Base-by-base conservation (phyloP, 805 yeast genomes). In the Saturnispora besseyi region DNA sequence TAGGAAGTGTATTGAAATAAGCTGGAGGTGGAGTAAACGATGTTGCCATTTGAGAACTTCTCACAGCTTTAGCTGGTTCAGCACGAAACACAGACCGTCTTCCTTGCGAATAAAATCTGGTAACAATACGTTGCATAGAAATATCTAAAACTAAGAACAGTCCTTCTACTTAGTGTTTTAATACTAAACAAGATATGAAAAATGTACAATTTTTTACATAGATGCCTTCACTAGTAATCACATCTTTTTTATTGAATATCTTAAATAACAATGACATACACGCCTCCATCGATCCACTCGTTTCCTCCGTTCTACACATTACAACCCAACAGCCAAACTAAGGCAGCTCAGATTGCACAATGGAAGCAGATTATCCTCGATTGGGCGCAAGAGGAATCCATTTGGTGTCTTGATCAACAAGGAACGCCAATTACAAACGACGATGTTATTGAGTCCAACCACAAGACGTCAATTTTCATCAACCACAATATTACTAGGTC, bases 301-400 rank as follows among this genome's bases (percentile, higher is more conserved):
- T 91, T 89, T 64, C 97, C 97, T 5, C 99, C 99, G 0, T 79
- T 91, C 57, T 91, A 81, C 68, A 93, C 98, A 8, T 75, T 79
- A 53, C 99, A 91, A 66, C 89, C 93, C 22, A 90, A 91, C 58
- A 76, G 81, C 34, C 79, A 85, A 10, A 83, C 93, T 2, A 78
- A 86, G 70, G 74, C 76, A 30, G 81, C 87, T 10, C 99, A 91
- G 65, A 67, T 84, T 13, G 73, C 74, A n/a, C 78, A 84, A 49
- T 91, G 99, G 99, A 68, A 73, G 28, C 70, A 76, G 41, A 65
- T 91, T 28, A 68, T 91, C 0, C 62, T 84, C 9, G 70, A 72
- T 5, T 86, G 78, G 57, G 82, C 95, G 57, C 72, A 76, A 55
- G 68, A 64, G 49, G 67, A 78, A 55, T 70, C 71, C 49, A 71